Base-by-base conservation (phyloP, 495 filamentous ascomycete species). In the Neurospora sp. region DNA sequence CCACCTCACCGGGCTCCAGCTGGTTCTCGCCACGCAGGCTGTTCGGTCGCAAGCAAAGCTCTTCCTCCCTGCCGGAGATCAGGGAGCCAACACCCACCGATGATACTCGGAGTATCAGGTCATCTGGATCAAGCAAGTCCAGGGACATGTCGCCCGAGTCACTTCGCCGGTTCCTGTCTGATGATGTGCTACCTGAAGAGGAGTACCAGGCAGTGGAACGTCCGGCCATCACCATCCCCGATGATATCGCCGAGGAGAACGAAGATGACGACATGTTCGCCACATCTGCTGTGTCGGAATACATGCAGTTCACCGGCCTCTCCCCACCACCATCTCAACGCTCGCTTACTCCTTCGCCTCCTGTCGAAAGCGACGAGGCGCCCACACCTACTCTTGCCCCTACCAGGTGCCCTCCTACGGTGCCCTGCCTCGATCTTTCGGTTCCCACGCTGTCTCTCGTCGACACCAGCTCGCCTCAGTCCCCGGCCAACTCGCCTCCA, bases 231-330 rank as follows among this genome's bases (percentile, higher is more conserved):
- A 70, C 74, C 68, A 87, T 87, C 39, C 84, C 85, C 1, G 85
- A 87, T 53, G 85, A 87, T 69, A 87, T 88, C 44, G 81, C 78
- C 44, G 86, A 87, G 68, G 86, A 87, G 68, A 80, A 79, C 71
- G 85, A 86, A 70, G 86, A 88, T 69, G 86, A 87, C 69, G 85
- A 86, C 71, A 86, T 87, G 76, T 87, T 87, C 70, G 86, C 85
- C 31, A 86, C 82, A 9, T 81, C 83, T 2, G 81, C 83, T n/a
- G 77, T 79, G 38, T 83, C 83, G 20, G 85, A 84, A 69, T 79
- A 71, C 40, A 75, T 82, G 38, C 75, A 78, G 7, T 83, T 82
- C 73, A 85, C 83, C 6, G 79, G 79, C 39, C 78, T 87, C 20
- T 87, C 85, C 7, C 85, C 86, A 14, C 85, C 86, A 22, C 86